phyloP scores from a whole-genome alignment of 2,329 filamentous ascomycete genomes.

The Clarireedia hainanense region DNA sequence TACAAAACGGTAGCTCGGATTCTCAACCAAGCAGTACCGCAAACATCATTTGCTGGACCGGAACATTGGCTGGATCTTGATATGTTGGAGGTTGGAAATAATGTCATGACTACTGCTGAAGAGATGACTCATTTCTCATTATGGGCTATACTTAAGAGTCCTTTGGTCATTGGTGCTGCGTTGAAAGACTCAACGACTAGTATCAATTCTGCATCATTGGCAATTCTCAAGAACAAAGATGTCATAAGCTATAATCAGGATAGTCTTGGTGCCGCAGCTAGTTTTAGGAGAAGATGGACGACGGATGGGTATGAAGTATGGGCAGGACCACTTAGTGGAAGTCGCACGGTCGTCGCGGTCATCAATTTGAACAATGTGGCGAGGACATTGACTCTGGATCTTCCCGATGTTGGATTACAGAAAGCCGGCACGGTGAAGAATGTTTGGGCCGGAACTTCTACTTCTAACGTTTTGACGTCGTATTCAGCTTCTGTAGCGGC shows the following conservation, averaged over 20 bases:
- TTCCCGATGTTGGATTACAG: conserved; percentile 22
- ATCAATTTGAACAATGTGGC: conserved; percentile 17
- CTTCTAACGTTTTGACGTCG: conserved; percentile 15
- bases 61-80: conserved; percentile 37
- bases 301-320: conserved; percentile 24
- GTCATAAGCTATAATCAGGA: conserved; percentile 25
- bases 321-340: conserved; percentile 19
- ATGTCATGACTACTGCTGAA: conserved; percentile 30
- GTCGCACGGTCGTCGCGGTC: conserved; percentile 19
- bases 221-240: conserved; percentile 18
- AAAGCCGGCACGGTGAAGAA: conserved; percentile 17
- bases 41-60: conserved; percentile 31
- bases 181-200: conserved; percentile 18
- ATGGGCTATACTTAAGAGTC: conserved; percentile 34
- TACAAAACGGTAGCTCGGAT: conserved; percentile 34
- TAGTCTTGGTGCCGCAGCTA: conserved; percentile 19
- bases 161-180: conserved; percentile 21
- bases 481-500: conserved; percentile 17
- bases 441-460: conserved; percentile 17
- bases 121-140: conserved; percentile 36
- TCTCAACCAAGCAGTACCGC: conserved; percentile 35
- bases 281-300: conserved; percentile 21
- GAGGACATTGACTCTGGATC: conserved; percentile 17
- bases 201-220: conserved; percentile 13
- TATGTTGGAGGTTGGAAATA: conserved; percentile 35